Conservation (phyloP, 2,329 filamentous ascomycete species). For the Xylaria sp. region DNA sequence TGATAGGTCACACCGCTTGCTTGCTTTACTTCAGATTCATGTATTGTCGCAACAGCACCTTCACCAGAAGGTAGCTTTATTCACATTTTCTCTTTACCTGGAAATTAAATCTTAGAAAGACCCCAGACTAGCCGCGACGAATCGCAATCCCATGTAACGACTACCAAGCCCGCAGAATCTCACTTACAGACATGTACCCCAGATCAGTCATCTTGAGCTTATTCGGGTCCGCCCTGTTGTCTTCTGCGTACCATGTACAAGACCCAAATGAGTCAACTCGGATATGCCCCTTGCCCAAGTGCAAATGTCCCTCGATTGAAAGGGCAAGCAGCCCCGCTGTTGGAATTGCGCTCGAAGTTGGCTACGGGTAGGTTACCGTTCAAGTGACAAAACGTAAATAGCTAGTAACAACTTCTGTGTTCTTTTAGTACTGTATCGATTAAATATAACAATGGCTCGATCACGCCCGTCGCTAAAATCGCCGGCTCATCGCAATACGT, state of each 20-base stretch:
- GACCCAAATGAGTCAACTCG: not conserved
- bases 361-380: not conserved
- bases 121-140: too few species aligned
- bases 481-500: not conserved
- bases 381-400: not conserved
- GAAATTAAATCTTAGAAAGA: too few species aligned
- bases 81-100: too few species aligned
- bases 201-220: not conserved
- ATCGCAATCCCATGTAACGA: too few species aligned
- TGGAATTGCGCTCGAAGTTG: not conserved
- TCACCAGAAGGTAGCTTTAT: too few species aligned
- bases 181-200: too few species aligned
- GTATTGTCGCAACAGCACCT: too few species aligned
- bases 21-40: too few species aligned
- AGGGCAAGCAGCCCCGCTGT: not conserved
- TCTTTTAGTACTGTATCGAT: not conserved
- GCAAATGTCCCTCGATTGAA: not conserved
- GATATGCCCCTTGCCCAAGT: conserved; percentile 1
- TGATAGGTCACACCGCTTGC: too few species aligned
- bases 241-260: not conserved
- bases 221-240: not conserved
- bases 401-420: not conserved
- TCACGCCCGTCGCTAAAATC: not conserved
- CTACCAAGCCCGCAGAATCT: too few species aligned
- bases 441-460: not conserved